A percentile compares a stretch with the other conserved stretches of the same genome.
phyloP scores from a whole-genome alignment of 2,329 filamentous ascomycete species.

The Coniosporium tulheliwenetii region DNA sequence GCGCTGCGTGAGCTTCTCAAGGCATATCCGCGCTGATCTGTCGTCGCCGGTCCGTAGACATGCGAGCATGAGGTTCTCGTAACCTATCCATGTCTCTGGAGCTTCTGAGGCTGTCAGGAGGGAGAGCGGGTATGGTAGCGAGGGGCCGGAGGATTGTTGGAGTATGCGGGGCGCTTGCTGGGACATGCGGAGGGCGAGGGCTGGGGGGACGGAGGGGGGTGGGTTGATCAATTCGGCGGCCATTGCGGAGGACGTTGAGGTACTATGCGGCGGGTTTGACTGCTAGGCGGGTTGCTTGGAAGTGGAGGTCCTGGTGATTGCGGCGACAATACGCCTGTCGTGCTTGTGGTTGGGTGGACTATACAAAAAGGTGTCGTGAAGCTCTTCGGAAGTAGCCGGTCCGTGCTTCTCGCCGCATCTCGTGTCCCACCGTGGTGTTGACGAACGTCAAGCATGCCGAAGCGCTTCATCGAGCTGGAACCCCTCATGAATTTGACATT shows the following conservation, averaged over 20 bases:
- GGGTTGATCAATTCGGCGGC: slow-evolving; percentile 22
- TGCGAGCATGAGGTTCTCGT: slow-evolving; percentile 75
- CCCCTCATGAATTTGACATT: too few relatives aligned
- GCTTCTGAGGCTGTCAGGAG: slow-evolving; percentile 44
- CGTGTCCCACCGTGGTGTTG: too few relatives aligned
- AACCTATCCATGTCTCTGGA: slow-evolving; percentile 65
- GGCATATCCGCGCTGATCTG: slow-evolving; percentile 55
- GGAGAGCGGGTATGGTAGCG: slow-evolving; percentile 34
- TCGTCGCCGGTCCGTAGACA: slow-evolving; percentile 78
- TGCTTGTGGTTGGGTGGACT: too few relatives aligned
- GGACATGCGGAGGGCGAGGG: slow-evolving; percentile 28
- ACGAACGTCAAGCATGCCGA: too few relatives aligned
- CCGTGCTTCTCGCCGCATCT: too few relatives aligned
- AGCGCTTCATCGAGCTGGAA: too few relatives aligned
- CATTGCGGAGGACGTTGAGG: slow-evolving; percentile 5
- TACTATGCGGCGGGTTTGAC: too few relatives aligned
- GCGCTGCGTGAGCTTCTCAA: slow-evolving; percentile 59
- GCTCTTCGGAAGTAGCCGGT: too few relatives aligned
- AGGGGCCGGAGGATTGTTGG: slow-evolving; percentile 18
- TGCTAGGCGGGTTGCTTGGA: too few relatives aligned
- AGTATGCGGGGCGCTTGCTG: slow-evolving; percentile 27
- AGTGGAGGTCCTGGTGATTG: too few relatives aligned
- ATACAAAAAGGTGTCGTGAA: too few relatives aligned
- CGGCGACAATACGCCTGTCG: too few relatives aligned
- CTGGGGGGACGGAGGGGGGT: slow-evolving; percentile 21